Conservation (phyloP, 345 rosid genomes). For the Excoecaria cochinchinensis region DNA sequence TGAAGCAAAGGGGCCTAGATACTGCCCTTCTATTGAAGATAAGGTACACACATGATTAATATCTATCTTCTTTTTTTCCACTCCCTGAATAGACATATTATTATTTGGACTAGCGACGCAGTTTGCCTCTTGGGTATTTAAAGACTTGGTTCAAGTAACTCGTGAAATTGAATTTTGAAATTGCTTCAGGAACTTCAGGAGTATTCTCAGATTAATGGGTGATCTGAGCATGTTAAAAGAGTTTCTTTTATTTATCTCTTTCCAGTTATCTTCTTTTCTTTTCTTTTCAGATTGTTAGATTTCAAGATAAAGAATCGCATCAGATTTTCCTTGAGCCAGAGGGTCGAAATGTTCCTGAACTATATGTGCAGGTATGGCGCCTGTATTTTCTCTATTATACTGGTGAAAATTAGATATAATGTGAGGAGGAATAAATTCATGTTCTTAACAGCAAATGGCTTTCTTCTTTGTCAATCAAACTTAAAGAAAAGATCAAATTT, state of each 20-base stretch:
- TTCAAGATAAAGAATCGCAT: constrained; percentile 95
- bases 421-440: not conserved
- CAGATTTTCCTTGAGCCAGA: constrained; percentile 99
- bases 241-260: not conserved
- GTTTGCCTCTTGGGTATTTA: not conserved
- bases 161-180: not conserved
- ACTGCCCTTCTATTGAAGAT: constrained; percentile 98
- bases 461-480: not conserved
- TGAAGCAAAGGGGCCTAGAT: constrained; percentile 98
- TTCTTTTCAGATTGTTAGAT: constrained; percentile 72
- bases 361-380: constrained; percentile 79
- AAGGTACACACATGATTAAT: constrained; percentile 46
- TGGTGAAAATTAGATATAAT: not conserved
- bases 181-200: not conserved
- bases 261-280: not conserved
- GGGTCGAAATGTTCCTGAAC: constrained; percentile 92
- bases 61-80: constrained; percentile 1
- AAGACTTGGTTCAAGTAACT: not conserved
- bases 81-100: not conserved
- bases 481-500: too few species aligned
- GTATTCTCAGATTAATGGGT: not conserved
- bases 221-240: not conserved
- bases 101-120: not conserved
- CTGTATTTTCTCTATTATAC: not conserved
- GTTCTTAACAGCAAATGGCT: not conserved